Base-by-base conservation (phyloP, 163 green algal species). In the Volvox carteri region DNA sequence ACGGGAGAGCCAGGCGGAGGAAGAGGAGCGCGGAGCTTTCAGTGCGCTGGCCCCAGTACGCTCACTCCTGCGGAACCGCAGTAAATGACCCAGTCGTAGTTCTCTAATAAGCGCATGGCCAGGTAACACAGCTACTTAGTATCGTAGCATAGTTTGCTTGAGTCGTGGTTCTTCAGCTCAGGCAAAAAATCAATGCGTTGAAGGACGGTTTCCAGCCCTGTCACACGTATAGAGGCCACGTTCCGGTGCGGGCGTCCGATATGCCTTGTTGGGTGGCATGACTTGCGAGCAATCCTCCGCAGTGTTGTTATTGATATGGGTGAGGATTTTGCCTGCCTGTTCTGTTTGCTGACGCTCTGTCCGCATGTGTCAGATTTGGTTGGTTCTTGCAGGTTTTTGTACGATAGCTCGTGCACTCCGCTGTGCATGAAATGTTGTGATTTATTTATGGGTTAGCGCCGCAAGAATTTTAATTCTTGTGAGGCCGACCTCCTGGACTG, bases 31-130 rank as follows among this genome's bases (percentile, higher is more conserved):
- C 0, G 48, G 81, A 16, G 81, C 33, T 2, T 60, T 67, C n/a
- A 78, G n/a, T 12, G 78, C 56, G 28, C 54, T 65, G 54, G 54
- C 54, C 19, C 54, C 54, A 19, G 60, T 77, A 60, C 79, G 79
- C 21, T 86, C 79, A n/a, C 60, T 88, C 21, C 56, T 88, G 25
- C 46, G 65, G 9, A 72, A 80, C 33, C 54, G 46, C 8, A 77
- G 54, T 50, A 81, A 78, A 37, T 86, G 39, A 78, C 28, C 54
- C 28, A n/a, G n/a, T n/a, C n/a, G n/a, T n/a, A n/a, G n/a, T n/a
- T n/a, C n/a, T n/a, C n/a, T n/a, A n/a, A n/a, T n/a, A n/a, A n/a
- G n/a, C n/a, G n/a, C n/a, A n/a, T n/a, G n/a, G n/a, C n/a, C n/a
- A n/a, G n/a, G n/a, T n/a, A n/a, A n/a, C n/a, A n/a, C n/a, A n/a